Evolutionary conservation across 2,329 filamentous ascomycete genomes (phyloP).

Genomic region (Penicillium freii): DNA sequence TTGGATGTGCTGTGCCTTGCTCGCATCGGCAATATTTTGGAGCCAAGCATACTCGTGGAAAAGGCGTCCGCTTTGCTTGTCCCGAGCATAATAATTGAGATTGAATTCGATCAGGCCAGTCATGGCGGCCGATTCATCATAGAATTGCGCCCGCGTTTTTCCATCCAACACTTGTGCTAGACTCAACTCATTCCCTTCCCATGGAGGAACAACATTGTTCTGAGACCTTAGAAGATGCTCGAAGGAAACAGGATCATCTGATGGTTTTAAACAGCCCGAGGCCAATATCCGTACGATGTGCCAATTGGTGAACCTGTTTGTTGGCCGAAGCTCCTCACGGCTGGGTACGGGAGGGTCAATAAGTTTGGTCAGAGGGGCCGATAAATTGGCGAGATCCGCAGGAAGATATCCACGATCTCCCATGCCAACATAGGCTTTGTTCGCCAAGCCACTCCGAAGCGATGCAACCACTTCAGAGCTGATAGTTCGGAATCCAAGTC

Average conservation of each 20-base stretch:
- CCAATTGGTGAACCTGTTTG: conserved; percentile 35
- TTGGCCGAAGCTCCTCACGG: conserved; percentile 28
- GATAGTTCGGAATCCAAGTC: conserved; percentile 50
- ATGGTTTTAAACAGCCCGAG: conserved; percentile 46
- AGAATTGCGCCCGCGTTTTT: conserved; percentile 30
- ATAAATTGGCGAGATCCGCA: conserved; percentile 30
- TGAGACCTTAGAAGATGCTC: conserved; percentile 40
- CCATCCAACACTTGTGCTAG: conserved; percentile 21
- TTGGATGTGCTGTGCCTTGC: conserved; percentile 36
- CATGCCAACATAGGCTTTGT: conserved; percentile 44
- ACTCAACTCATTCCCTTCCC: conserved; percentile 26
- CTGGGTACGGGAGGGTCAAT: conserved; percentile 18
- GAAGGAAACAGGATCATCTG: conserved; percentile 46
- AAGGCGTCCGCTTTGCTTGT: conserved; percentile 28
- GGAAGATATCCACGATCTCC: conserved; percentile 31
- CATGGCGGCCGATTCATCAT: conserved; percentile 36
- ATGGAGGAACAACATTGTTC: conserved; percentile 33
- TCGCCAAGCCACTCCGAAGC: conserved; percentile 54
- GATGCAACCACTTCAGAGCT: conserved; percentile 59
- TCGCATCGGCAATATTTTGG: conserved; percentile 36
- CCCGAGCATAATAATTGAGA: conserved; percentile 26
- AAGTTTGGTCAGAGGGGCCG: conserved; percentile 22
- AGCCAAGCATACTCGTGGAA: conserved; percentile 33
- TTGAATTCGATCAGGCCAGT: conserved; percentile 35
- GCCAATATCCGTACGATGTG: conserved; percentile 53